A percentile compares a stretch with the other conserved stretches of the same genome.
Evolutionary conservation across 495 filamentous ascomycete genomes (phyloP).

Genomic region (Penicillium simplicissimum): DNA sequence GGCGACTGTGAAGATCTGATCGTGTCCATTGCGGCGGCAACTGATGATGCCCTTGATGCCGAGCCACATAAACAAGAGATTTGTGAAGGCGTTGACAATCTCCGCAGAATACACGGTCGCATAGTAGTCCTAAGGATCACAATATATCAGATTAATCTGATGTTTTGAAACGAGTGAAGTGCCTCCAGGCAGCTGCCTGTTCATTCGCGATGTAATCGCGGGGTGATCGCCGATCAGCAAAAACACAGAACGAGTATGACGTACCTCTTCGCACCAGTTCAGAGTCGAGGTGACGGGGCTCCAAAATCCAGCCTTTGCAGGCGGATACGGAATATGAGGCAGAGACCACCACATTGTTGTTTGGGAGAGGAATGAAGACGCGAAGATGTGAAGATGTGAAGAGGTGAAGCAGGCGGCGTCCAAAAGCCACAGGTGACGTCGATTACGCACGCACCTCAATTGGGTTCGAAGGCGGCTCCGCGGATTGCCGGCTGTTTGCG

Average conservation of each 20-base stretch:
- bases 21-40: constrained; percentile 69
- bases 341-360: constrained; percentile 41
- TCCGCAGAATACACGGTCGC: constrained; percentile 61
- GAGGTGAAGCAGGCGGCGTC: too few relatives aligned
- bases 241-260: neutral
- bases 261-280: constrained; percentile 93
- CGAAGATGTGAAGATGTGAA: constrained; percentile 3
- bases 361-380: constrained; percentile 1
- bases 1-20: constrained; percentile 68
- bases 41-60: constrained; percentile 71
- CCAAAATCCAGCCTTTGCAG: constrained; percentile 71
- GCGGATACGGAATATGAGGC: constrained; percentile 69
- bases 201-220: neutral
- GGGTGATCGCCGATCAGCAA: neutral
- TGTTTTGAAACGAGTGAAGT: neutral
- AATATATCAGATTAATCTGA: neutral
- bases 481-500: constrained; percentile 21
- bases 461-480: constrained; percentile 22
- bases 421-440: constrained; percentile 28
- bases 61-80: constrained; percentile 73
- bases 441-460: constrained; percentile 19
- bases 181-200: neutral
- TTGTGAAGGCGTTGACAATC: constrained; percentile 75
- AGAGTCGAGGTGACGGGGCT: constrained; percentile 82
- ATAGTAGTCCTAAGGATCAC: constrained; percentile 55